Percentiles rank a stretch among this genome's conserved stretches.
These are phyloP conservation scores for Chrysanthemum lavandulifolium DNA, from an alignment of 129 eudicot genomes.

Conservation along the genomic window DNA sequence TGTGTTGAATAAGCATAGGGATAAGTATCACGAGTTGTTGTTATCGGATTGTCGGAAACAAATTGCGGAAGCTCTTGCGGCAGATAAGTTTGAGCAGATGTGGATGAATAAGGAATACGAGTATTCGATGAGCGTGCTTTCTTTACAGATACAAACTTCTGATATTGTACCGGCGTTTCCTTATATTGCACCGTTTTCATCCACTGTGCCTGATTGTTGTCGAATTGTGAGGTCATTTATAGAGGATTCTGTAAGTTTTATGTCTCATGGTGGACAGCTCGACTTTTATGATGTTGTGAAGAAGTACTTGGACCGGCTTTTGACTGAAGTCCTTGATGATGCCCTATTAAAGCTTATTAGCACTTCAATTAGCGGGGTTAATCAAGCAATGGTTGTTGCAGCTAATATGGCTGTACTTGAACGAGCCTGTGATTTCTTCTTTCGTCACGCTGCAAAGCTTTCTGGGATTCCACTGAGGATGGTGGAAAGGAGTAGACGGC, in stretches of 20 bases:
- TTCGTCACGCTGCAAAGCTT: slow-evolving; percentile 94
- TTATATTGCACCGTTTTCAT: slow-evolving; percentile 89
- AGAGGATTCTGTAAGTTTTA: slow-evolving; percentile 97
- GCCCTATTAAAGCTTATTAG: slow-evolving; percentile 69
- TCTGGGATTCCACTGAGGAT: slow-evolving; percentile 87
- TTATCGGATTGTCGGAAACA: slow-evolving; percentile 91
- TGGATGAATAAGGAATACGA: slow-evolving; percentile 99
- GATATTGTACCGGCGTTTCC: slow-evolving; percentile 90
- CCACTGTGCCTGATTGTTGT: slow-evolving; percentile 96
- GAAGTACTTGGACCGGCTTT: slow-evolving; percentile 91
- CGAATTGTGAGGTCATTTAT: slow-evolving; percentile 88
- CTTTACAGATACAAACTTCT: slow-evolving; percentile 89
- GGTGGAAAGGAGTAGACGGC: slow-evolving; percentile 87
- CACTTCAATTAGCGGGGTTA: slow-evolving; percentile 71
- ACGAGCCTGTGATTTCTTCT: slow-evolving; percentile 96
- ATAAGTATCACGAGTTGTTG: slow-evolving; percentile 89
- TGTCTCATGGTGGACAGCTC: slow-evolving; percentile 97
- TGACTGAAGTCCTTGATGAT: slow-evolving; percentile 90
- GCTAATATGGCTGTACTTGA: slow-evolving; percentile 98
- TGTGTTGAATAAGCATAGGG: slow-evolving; percentile 95
- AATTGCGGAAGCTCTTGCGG: slow-evolving; percentile 78
- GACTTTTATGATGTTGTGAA: slow-evolving; percentile 94
- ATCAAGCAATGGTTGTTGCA: slow-evolving; percentile 97
- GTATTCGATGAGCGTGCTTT: slow-evolving; percentile 95
- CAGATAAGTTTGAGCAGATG: slow-evolving; percentile 98